Base-by-base conservation (phyloP, 2,329 filamentous ascomycete species). In the Dactylellina sp. region DNA sequence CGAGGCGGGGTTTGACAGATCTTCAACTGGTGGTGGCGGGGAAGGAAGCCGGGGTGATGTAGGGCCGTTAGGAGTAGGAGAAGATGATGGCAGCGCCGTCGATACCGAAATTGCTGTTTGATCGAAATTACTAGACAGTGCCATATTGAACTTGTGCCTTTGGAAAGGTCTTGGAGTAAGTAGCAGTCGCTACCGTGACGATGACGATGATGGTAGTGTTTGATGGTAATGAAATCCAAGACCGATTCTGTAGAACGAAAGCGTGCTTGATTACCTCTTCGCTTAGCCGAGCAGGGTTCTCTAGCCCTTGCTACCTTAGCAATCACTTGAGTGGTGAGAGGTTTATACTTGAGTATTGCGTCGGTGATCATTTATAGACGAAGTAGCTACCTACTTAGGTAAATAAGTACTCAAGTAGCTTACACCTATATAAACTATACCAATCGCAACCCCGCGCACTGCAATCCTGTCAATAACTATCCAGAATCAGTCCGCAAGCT, bases 1-100 rank as follows among this genome's bases (percentile, higher is more conserved):
- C 11, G 76, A 64, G n/a, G 63, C 37, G 7, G 76, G 68, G 7
- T 77, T 72, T 76, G 96, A 89, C 83, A 98, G 94, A 77, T 97
- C 95, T 82, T 99, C 95, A 75, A 94, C 92, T 68, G 96, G 89
- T 35, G 95, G 95, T 70, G 95, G 95, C 74, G 95, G 95, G 82
- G 93, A 97, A 71, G 95, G 95, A 57, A 99, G 88, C 80, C 95
- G 91, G 76, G 95, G 94, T 52, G 93, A 97, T 82, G 88, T 94
- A 76, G 91, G 89, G 66, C 83, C 82, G 28, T 74, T 75, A 5
- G 70, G 25, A 18, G 35, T n/a, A 12, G 42, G 28, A 12, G 53
- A 40, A 22, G 47, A 40, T 1, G 66, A 28, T 25, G 66, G 14
- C 2, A 35, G 39, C 20, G 53, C 28, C 20, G 66, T 72, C 12